phyloP scores from a whole-genome alignment of 257 asterid species.

The Gentiana macrophylla region DNA sequence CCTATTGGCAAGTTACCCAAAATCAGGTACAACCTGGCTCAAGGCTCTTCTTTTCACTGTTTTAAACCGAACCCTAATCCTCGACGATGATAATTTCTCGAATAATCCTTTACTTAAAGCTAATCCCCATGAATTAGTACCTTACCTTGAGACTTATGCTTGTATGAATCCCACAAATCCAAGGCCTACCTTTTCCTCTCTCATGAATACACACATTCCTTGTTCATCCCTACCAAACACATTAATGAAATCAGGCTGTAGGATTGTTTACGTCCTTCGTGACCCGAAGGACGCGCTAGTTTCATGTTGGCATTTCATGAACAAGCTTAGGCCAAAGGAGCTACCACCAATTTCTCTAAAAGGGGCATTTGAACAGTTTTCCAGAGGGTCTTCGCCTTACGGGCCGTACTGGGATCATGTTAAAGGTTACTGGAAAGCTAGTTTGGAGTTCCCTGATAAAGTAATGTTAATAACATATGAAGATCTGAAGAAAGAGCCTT shows the following conservation, averaged over 20 bases:
- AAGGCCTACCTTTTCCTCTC: slow-evolving; percentile 7
- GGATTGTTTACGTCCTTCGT: slow-evolving; percentile 17
- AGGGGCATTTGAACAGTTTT: slow-evolving; percentile 23
- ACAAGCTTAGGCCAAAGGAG: slow-evolving; percentile 18
- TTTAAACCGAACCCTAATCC: background rate
- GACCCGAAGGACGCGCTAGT: slow-evolving; percentile 36
- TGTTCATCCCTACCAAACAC: slow-evolving; percentile 12
- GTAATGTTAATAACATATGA: slow-evolving; percentile 12
- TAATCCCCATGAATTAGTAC: slow-evolving; percentile 21
- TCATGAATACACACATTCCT: slow-evolving; percentile 18
- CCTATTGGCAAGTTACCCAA: slow-evolving; percentile 17
- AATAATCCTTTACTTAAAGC: slow-evolving; percentile 19
- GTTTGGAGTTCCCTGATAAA: slow-evolving; percentile 14
- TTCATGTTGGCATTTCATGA: slow-evolving; percentile 37
- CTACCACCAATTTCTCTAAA: slow-evolving; percentile 19
- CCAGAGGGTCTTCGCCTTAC: slow-evolving; percentile 24
- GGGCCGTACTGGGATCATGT: slow-evolving; percentile 47
- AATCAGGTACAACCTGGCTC: slow-evolving; percentile 27
- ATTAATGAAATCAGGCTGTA: slow-evolving; percentile 5
- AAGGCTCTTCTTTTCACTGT: slow-evolving; percentile 20
- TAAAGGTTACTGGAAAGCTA: slow-evolving; percentile 29
- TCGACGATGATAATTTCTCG: background rate
- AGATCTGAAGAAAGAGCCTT: slow-evolving; percentile 18
- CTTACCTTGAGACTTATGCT: slow-evolving; percentile 15
- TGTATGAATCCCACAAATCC: slow-evolving; percentile 10